phyloP scores from a whole-genome alignment of 768 basidiomycete genomes.

The Mycena chlorophos region DNA sequence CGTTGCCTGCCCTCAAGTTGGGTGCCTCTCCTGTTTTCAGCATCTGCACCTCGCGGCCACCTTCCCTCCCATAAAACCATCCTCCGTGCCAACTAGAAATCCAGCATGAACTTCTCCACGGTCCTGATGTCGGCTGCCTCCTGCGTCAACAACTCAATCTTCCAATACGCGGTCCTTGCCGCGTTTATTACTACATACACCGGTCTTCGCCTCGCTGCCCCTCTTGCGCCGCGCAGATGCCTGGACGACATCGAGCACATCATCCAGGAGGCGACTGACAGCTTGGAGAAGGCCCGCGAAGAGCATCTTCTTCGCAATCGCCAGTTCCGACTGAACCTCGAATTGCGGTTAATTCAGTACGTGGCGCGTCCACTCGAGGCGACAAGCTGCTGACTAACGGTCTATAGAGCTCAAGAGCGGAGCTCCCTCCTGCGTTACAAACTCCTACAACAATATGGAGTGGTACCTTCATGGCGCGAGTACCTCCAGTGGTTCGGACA shows the following conservation, averaged over 20 bases:
- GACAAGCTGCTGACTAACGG: not conserved
- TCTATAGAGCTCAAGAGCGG: not conserved
- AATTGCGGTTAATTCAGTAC: not conserved
- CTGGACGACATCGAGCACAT: slow-evolving; percentile 25
- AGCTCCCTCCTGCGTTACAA: not conserved
- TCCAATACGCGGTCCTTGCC: not conserved
- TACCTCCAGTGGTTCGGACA: not conserved
- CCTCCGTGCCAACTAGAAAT: too few relatives aligned
- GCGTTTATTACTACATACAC: not conserved
- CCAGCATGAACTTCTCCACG: too few relatives aligned
- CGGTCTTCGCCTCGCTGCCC: not conserved
- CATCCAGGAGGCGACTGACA: slow-evolving; percentile 23
- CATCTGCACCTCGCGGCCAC: too few relatives aligned
- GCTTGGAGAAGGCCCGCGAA: not conserved
- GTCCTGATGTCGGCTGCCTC: too few relatives aligned
- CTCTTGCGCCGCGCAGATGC: not conserved
- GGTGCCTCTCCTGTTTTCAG: too few relatives aligned
- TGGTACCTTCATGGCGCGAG: not conserved
- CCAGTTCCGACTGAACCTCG: not conserved
- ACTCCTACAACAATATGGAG: not conserved
- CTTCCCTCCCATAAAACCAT: too few relatives aligned
- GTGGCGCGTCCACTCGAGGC: not conserved
- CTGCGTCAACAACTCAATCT: too few relatives aligned
- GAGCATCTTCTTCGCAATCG: not conserved
- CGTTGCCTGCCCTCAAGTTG: not conserved